Conservation (phyloP, 2,329 filamentous ascomycete species). For the Gnomoniopsis sp. region DNA sequence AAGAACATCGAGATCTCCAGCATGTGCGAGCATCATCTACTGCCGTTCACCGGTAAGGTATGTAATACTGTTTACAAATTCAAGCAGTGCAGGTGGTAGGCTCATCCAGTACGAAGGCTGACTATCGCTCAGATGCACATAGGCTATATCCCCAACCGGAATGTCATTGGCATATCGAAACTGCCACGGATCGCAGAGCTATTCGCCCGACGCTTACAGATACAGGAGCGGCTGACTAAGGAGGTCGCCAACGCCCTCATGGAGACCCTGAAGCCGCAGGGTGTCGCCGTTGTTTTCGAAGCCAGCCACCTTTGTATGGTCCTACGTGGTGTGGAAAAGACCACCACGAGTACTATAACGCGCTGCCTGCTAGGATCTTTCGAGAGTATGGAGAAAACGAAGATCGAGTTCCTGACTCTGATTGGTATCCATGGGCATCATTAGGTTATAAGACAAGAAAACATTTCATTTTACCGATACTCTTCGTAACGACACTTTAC, state of each 20-base stretch:
- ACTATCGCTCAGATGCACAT: conserved; percentile 78
- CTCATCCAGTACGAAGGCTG: not conserved
- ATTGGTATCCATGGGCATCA: conserved; percentile 57
- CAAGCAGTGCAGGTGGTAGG: too few relatives aligned
- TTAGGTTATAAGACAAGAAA: too few relatives aligned
- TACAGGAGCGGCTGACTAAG: conserved; percentile 94
- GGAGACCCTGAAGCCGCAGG: conserved; percentile 88
- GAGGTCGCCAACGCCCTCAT: conserved; percentile 95
- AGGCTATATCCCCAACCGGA: conserved; percentile 88
- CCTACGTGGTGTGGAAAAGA: conserved; percentile 97
- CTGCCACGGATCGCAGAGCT: conserved; percentile 94
- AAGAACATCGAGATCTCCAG: conserved; percentile 96
- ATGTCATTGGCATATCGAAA: conserved; percentile 94
- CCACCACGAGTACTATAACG: conserved; percentile 82
- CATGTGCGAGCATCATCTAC: conserved; percentile 94
- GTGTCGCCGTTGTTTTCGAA: conserved; percentile 96
- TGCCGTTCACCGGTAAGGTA: conserved; percentile 94
- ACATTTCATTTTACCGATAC: too few relatives aligned
- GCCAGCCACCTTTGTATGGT: conserved; percentile 97
- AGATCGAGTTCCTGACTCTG: conserved; percentile 92
- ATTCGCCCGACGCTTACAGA: conserved; percentile 89
- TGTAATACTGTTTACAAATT: conserved; percentile 9
- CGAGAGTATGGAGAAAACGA: conserved; percentile 85
- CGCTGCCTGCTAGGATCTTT: conserved; percentile 98
- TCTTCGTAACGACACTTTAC: too few relatives aligned